Evolutionary conservation across 2,329 filamentous ascomycete genomes (phyloP).

Genomic region (Penicillium sp.): DNA sequence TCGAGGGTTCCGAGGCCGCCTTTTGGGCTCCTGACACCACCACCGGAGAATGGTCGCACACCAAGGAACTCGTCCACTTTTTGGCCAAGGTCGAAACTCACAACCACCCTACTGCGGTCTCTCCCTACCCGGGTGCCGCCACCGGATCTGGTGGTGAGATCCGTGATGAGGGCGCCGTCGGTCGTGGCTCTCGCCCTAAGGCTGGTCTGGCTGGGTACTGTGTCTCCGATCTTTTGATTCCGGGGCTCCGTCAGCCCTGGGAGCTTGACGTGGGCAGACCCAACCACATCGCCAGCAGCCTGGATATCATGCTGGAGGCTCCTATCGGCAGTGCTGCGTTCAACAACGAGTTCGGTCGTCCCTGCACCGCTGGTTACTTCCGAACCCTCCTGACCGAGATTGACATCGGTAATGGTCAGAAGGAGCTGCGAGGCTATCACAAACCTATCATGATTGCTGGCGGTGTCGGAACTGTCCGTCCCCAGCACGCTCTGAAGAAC

Average conservation of each 20-base stretch:
- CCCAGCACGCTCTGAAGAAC: slow-evolving; percentile 85
- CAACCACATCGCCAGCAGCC: slow-evolving; percentile 83
- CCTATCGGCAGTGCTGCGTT: slow-evolving; percentile 93
- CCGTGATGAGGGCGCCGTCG: slow-evolving; percentile 90
- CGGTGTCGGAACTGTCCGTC: slow-evolving; percentile 86
- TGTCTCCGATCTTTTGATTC: slow-evolving; percentile 91
- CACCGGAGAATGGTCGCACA: slow-evolving; percentile 83
- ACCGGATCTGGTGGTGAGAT: slow-evolving; percentile 96
- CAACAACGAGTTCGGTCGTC: slow-evolving; percentile 96
- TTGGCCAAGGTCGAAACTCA: slow-evolving; percentile 96
- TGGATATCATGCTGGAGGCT: slow-evolving; percentile 97
- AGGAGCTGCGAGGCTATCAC: slow-evolving; percentile 85
- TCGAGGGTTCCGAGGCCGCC: slow-evolving; percentile 68
- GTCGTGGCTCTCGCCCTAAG: slow-evolving; percentile 87
- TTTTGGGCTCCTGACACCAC: slow-evolving; percentile 87
- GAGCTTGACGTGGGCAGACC: slow-evolving; percentile 88
- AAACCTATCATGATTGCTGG: slow-evolving; percentile 99
- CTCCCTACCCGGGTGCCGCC: slow-evolving; percentile 86
- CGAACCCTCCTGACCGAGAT: slow-evolving; percentile 77
- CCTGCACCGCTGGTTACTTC: slow-evolving; percentile 86
- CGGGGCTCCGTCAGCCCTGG: slow-evolving; percentile 79
- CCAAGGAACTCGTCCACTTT: slow-evolving; percentile 81
- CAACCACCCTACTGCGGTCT: slow-evolving; percentile 95
- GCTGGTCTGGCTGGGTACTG: slow-evolving; percentile 89
- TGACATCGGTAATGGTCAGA: slow-evolving; percentile 57